A percentile compares a stretch with the other conserved stretches of the same genome.
phyloP scores from a whole-genome alignment of 306 rosid species.

The Biancaea sappan region DNA sequence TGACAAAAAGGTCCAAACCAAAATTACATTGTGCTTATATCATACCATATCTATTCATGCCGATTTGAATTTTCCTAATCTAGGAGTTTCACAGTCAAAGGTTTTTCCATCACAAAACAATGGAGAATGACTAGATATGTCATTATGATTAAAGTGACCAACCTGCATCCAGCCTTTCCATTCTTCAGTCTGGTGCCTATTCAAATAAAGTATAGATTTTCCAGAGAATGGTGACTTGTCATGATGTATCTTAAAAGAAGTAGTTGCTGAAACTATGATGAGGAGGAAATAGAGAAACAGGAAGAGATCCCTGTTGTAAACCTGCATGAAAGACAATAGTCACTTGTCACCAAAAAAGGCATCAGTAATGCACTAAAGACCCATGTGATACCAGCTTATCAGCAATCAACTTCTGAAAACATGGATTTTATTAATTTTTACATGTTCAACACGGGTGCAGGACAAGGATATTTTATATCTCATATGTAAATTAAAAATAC shows the following conservation, averaged over 20 bases:
- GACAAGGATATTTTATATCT: background rate
- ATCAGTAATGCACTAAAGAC: slow-evolving; percentile 6
- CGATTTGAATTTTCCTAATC: background rate
- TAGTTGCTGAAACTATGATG: slow-evolving; percentile 83
- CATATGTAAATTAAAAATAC: background rate
- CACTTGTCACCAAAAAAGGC: slow-evolving; percentile 21
- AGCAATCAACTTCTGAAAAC: background rate
- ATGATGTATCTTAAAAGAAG: slow-evolving; percentile 78
- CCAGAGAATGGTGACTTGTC: slow-evolving; percentile 90
- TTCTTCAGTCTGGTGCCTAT: slow-evolving; percentile 99
- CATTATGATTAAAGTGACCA: slow-evolving; percentile 38
- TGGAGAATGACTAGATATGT: slow-evolving; percentile 26
- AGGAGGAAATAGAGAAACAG: slow-evolving; percentile 82
- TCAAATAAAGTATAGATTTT: slow-evolving; percentile 83
- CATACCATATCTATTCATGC: slow-evolving; percentile 12
- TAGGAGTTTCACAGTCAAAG: background rate
- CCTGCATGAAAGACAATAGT: slow-evolving; percentile 61
- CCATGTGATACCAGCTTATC: background rate
- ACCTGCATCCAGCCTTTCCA: slow-evolving; percentile 99
- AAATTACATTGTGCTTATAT: slow-evolving; percentile 12
- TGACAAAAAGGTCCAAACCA: slow-evolving; percentile 18
- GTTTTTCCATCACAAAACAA: slow-evolving; percentile 25
- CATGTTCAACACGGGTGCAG: background rate
- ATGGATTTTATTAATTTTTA: background rate
- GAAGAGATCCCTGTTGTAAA: slow-evolving; percentile 93